Evolutionary conservation across 2,329 filamentous ascomycete genomes (phyloP).

Genomic region (Cyphellophora attinorum): DNA sequence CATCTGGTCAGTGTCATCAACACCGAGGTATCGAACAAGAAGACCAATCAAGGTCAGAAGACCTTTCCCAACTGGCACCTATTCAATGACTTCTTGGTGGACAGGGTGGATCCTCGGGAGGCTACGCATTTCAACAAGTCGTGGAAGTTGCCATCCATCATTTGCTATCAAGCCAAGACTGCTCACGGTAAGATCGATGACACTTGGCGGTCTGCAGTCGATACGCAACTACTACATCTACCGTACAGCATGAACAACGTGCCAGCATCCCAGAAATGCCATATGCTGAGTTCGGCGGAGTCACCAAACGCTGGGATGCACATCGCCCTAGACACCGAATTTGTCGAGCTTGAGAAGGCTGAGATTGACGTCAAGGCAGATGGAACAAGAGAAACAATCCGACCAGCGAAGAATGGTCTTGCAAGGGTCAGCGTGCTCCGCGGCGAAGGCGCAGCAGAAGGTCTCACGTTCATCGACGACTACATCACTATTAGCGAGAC

Average conservation of each 20-base stretch:
- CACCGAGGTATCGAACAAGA: slow-evolving; percentile 48
- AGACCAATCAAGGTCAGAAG: slow-evolving; percentile 52
- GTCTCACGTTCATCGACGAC: slow-evolving; percentile 87
- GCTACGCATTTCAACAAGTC: slow-evolving; percentile 79
- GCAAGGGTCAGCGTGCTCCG: slow-evolving; percentile 89
- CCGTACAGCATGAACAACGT: slow-evolving; percentile 50
- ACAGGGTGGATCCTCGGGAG: slow-evolving; percentile 68
- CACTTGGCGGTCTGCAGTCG: slow-evolving; percentile 74
- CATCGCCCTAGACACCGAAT: slow-evolving; percentile 89
- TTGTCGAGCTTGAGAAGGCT: slow-evolving; percentile 83
- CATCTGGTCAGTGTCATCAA: slow-evolving; percentile 90
- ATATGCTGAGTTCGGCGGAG: slow-evolving; percentile 44
- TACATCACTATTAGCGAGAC: slow-evolving; percentile 81
- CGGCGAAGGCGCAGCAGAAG: slow-evolving; percentile 65
- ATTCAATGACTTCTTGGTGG: slow-evolving; percentile 94
- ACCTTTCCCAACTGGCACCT: slow-evolving; percentile 62
- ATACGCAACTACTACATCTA: slow-evolving; percentile 74
- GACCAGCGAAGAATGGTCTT: slow-evolving; percentile 80
- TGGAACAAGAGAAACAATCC: slow-evolving; percentile 81
- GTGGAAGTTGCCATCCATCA: slow-evolving; percentile 86
- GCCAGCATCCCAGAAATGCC: slow-evolving; percentile 25
- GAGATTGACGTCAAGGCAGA: slow-evolving; percentile 96
- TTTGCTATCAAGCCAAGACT: slow-evolving; percentile 75
- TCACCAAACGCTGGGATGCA: slow-evolving; percentile 62
- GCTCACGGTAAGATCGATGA: slow-evolving; percentile 75